Evolutionary conservation across 2,329 filamentous ascomycete species (phyloP).

Genomic region (Neonectria punicea): DNA sequence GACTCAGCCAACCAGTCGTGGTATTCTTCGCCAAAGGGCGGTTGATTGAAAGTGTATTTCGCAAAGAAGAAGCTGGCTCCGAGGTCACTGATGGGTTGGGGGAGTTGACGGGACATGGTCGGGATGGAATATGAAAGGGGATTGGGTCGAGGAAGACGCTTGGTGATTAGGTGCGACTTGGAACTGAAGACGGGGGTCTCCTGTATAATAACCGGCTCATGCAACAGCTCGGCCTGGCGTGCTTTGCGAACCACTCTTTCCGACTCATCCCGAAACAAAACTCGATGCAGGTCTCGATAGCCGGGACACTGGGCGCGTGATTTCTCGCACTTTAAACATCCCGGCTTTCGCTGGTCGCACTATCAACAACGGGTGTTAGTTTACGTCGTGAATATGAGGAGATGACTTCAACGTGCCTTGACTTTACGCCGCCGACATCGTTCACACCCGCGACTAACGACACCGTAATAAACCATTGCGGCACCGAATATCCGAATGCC

Average conservation of each 20-base stretch:
- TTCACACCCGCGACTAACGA: constrained; percentile 41
- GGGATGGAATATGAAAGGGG: too few species aligned
- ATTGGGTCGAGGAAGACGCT: background rate
- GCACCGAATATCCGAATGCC: background rate
- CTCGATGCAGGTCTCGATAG: constrained; percentile 36
- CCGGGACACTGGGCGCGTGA: constrained; percentile 36
- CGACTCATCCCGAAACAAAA: constrained; percentile 43
- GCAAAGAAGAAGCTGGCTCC: constrained; percentile 39
- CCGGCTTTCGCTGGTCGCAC: constrained; percentile 41
- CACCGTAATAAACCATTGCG: constrained; percentile 38
- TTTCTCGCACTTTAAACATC: constrained; percentile 41
- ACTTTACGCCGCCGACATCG: constrained; percentile 42
- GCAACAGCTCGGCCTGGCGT: constrained; percentile 23
- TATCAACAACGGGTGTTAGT: constrained; percentile 8
- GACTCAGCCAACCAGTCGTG: constrained; percentile 32
- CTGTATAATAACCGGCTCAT: background rate
- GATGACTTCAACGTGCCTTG: constrained; percentile 28
- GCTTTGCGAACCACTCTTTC: constrained; percentile 30
- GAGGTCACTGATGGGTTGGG: background rate
- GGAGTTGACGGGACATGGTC: background rate
- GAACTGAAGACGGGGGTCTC: background rate
- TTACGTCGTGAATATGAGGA: too few species aligned
- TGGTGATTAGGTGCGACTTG: rapidly evolving
- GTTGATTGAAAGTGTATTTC: constrained; percentile 34
- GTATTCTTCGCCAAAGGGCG: constrained; percentile 30